phyloP scores from a whole-genome alignment of 495 filamentous ascomycete species.

The Aspergillus conjunctus region DNA sequence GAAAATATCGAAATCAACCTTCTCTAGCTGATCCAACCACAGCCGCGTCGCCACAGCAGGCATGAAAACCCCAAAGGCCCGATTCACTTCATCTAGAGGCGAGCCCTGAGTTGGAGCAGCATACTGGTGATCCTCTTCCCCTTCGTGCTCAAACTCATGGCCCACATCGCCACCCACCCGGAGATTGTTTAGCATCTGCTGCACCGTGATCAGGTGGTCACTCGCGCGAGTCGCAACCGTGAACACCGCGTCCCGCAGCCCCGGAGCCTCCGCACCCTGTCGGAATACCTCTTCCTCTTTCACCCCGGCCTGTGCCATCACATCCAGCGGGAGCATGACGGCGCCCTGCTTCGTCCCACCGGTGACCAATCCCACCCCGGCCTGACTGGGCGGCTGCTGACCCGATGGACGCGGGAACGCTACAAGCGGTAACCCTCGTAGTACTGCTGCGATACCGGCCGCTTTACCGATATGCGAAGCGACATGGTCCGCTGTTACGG shows the following conservation, averaged over 20 bases:
- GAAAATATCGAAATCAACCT: conserved; percentile 82
- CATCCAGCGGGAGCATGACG: conserved; percentile 79
- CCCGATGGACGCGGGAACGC: conserved; percentile 72
- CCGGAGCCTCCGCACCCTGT: conserved; percentile 71
- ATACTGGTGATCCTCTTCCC: conserved; percentile 75
- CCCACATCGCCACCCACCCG: conserved; percentile 70
- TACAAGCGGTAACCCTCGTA: conserved; percentile 81
- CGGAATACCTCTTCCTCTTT: conserved; percentile 88
- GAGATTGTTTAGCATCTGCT: conserved; percentile 85
- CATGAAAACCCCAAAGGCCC: conserved; percentile 76
- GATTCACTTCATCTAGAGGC: conserved; percentile 58
- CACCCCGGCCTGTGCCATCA: conserved; percentile 79
- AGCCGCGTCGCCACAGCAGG: conserved; percentile 74
- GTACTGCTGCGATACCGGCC: conserved; percentile 77
- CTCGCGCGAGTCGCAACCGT: conserved; percentile 87
- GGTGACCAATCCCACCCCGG: conserved; percentile 34
- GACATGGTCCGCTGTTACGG: conserved; percentile 85
- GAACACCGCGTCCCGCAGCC: conserved; percentile 87
- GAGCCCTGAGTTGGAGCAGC: conserved; percentile 37
- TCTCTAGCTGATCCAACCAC: conserved; percentile 78
- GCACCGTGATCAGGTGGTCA: conserved; percentile 91
- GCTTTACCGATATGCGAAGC: conserved; percentile 95
- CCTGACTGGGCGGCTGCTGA: conserved; percentile 47
- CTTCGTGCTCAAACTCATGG: conserved; percentile 84
- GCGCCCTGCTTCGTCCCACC: conserved; percentile 58